Percentiles rank a stretch among this genome's conserved stretches.
Evolutionary conservation across 208 protist species (phyloP).

Genomic region (Trypanosoma vivax): DNA sequence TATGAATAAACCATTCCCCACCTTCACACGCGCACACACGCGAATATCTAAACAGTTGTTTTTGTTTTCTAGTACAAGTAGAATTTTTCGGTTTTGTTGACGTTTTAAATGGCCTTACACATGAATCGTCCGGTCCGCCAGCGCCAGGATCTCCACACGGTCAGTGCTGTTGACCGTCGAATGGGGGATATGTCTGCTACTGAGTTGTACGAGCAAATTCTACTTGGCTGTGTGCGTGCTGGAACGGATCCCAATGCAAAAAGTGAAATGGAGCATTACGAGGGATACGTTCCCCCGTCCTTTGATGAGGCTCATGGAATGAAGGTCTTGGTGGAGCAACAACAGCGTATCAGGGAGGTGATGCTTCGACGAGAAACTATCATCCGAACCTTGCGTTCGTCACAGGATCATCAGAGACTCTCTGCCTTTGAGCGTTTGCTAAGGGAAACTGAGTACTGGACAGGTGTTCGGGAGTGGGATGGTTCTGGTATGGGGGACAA

Average conservation of each 20-base stretch:
- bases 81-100: constrained; percentile 1
- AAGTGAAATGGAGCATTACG: constrained; percentile 43
- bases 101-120: not conserved
- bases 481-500: constrained; percentile 8
- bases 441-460: constrained; percentile 83
- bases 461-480: constrained; percentile 69
- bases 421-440: constrained; percentile 72
- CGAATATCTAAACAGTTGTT: too few relatives aligned
- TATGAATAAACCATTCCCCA: too few relatives aligned
- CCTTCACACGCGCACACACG: too few relatives aligned
- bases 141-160: constrained; percentile 64
- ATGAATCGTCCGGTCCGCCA: constrained; percentile 24
- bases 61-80: constrained; percentile 1
- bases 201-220: constrained; percentile 78
- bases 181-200: constrained; percentile 67
- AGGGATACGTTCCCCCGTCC: constrained; percentile 58
- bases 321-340: constrained; percentile 30
- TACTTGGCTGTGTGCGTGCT: constrained; percentile 59
- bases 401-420: constrained; percentile 46
- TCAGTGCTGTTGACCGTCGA: constrained; percentile 48
- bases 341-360: constrained; percentile 31
- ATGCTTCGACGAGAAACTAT: constrained; percentile 54
- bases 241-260: constrained; percentile 64
- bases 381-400: constrained; percentile 55
- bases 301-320: constrained; percentile 43